A percentile compares a stretch with the other conserved stretches of the same genome.
Evolutionary conservation across 2,329 filamentous ascomycete species (phyloP).

Genomic region (Scleromitrula shiraiana): DNA sequence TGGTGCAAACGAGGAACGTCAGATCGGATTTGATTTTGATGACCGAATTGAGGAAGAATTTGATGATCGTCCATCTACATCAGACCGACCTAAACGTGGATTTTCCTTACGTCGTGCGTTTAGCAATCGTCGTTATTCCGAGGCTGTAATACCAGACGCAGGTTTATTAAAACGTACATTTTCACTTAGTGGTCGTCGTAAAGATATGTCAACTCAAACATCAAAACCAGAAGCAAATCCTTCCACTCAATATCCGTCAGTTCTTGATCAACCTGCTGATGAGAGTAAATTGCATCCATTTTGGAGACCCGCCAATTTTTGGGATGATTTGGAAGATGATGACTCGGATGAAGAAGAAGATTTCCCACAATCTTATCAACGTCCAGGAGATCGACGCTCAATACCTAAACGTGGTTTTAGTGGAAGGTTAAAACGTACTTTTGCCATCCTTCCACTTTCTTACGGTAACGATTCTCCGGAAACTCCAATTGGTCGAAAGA

Average conservation of each 20-base stretch:
- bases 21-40: constrained; percentile 41
- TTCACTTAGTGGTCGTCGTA: constrained; percentile 21
- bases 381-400: constrained; percentile 32
- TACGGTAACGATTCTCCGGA: constrained; percentile 35
- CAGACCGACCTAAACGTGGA: constrained; percentile 37
- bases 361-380: constrained; percentile 40
- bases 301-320: constrained; percentile 48
- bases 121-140: constrained; percentile 40
- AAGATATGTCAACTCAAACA: constrained; percentile 22
- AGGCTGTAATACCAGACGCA: constrained; percentile 40
- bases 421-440: constrained; percentile 40
- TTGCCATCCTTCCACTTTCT: constrained; percentile 48
- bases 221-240: constrained; percentile 21
- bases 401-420: constrained; percentile 43
- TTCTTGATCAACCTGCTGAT: constrained; percentile 42
- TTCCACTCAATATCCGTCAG: constrained; percentile 33
- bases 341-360: constrained; percentile 29
- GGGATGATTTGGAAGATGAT: constrained; percentile 33
- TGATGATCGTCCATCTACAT: constrained; percentile 24
- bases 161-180: constrained; percentile 44
- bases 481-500: constrained; percentile 42
- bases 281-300: constrained; percentile 50
- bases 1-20: constrained; percentile 41
- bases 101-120: constrained; percentile 47
- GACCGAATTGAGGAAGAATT: constrained; percentile 24